Conservation (phyloP, 805 yeast genomes). For the Wickerhamiella cacticola region DNA sequence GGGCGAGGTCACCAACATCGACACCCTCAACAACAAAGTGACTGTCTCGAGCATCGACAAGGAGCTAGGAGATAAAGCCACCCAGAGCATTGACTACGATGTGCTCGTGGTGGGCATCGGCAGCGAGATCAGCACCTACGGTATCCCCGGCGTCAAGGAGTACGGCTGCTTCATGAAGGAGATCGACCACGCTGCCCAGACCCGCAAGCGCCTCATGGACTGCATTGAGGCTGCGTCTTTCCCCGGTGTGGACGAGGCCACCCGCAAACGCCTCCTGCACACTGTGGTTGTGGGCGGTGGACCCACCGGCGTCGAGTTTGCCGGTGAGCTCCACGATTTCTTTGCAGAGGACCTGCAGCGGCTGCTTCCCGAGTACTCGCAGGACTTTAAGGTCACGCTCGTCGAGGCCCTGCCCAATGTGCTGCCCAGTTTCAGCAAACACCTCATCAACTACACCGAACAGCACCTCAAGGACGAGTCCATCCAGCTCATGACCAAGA, state of each 20-base stretch:
- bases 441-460: constrained; percentile 54
- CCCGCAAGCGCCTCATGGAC: constrained; percentile 73
- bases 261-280: constrained; percentile 71
- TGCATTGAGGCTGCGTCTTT: constrained; percentile 84
- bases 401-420: constrained; percentile 90
- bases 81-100: constrained; percentile 51
- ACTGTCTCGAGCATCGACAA: constrained; percentile 32
- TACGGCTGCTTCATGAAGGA: constrained; percentile 83
- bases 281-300: constrained; percentile 97
- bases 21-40: constrained; percentile 54
- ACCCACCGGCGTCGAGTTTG: constrained; percentile 96
- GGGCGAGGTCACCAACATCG: constrained; percentile 80
- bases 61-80: constrained; percentile 26
- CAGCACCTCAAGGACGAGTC: constrained; percentile 55
- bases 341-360: constrained; percentile 79
- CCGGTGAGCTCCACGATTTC: constrained; percentile 92
- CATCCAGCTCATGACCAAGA: constrained; percentile 65
- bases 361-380: constrained; percentile 78
- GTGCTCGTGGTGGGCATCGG: constrained; percentile 88
- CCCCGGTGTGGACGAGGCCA: constrained; percentile 49
- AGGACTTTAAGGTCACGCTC: constrained; percentile 70
- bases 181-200: constrained; percentile 73
- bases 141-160: constrained; percentile 84
- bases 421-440: constrained; percentile 39
- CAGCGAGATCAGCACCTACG: constrained; percentile 88